Evolutionary conservation across 2,329 filamentous ascomycete species (phyloP), one percentile per base, ranked within the genome.

Genomic region (Arachnopeziza araneosa): DNA sequence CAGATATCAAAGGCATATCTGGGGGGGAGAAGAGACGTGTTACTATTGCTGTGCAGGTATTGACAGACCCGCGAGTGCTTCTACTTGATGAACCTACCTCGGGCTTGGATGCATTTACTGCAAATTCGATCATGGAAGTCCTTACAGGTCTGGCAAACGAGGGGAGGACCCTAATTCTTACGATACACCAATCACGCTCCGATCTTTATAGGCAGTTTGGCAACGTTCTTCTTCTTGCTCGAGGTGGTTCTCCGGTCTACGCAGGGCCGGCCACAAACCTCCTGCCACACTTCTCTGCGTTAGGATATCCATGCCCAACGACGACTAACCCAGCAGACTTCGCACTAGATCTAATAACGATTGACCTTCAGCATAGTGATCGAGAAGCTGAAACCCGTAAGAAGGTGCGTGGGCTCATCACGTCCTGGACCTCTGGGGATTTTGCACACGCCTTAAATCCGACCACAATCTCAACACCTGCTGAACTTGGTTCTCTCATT

Each of bases 241-340:
- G 87, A 19, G 89, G 88, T 0, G 89, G 89, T 0, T 79, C 80
- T 24, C 81, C 86, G 0, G 85, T 87, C 0, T 92, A 89, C 66
- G 81, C 87, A 0, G 89, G 89, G 0, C 75, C 80, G 1, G 86
- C 84, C 0, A 74, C 70, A 5, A 75, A 81, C 1, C 90, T 92
- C 86, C 76, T 91, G 0, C 70, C 76, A 0, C 86, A 91, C 70
- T 89, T 92, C 61, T 73, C 75, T 0, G 70, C 69, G 0, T 75
- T 85, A 22, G 87, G 87, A 0, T 83, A 84, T 63, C 76, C 83
- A 14, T 92, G 89, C 67, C 87, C 88, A 0, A 77, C 78, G 17
- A 83, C 88, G 60, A 89, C 87, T 0, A 93, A 92, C 63, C 89
- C 89, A 0, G 88, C 89, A 0, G 89, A 93, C 70, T 92, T 90